Evolutionary conservation across 768 basidiomycete species (phyloP).

Genomic region (Chalciporus chontae): DNA sequence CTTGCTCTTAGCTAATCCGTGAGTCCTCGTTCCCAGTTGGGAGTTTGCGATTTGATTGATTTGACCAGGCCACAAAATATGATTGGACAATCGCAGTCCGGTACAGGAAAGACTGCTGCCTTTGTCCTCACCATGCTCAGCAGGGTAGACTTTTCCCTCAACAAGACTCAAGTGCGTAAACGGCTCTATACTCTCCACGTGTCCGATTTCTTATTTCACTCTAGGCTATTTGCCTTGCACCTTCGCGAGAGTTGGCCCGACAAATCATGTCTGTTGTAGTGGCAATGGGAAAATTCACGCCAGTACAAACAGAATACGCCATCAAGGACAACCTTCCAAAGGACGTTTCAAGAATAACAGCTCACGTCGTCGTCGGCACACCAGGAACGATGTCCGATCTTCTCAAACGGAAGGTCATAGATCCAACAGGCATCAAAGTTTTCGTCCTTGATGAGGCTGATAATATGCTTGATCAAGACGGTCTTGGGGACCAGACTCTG

Average conservation of each 20-base stretch:
- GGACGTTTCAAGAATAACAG: slow-evolving; percentile 64
- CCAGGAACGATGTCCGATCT: slow-evolving; percentile 94
- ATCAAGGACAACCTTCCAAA: slow-evolving; percentile 83
- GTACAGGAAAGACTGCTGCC: slow-evolving; percentile 98
- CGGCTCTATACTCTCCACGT: background rate
- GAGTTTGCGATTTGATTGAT: slow-evolving; percentile 2
- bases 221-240: slow-evolving; percentile 95
- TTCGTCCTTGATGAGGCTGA: slow-evolving; percentile 98
- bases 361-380: slow-evolving; percentile 93
- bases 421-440: slow-evolving; percentile 77
- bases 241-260: slow-evolving; percentile 92
- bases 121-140: slow-evolving; percentile 98
- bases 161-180: slow-evolving; percentile 73
- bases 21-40: slow-evolving; percentile 26
- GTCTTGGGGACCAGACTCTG: slow-evolving; percentile 89
- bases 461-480: slow-evolving; percentile 96
- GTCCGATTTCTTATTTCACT: slow-evolving; percentile 3
- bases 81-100: slow-evolving; percentile 99
- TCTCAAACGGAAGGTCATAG: slow-evolving; percentile 73
- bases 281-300: slow-evolving; percentile 93
- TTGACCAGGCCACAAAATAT: slow-evolving; percentile 84
- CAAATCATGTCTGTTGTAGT: slow-evolving; percentile 96
- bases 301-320: slow-evolving; percentile 90
- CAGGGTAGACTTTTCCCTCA: slow-evolving; percentile 78
- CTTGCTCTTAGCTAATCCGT: slow-evolving; percentile 88